These are phyloP conservation scores for Ogataea corticis DNA, from an alignment of 805 yeast species.

Conservation along the genomic window DNA sequence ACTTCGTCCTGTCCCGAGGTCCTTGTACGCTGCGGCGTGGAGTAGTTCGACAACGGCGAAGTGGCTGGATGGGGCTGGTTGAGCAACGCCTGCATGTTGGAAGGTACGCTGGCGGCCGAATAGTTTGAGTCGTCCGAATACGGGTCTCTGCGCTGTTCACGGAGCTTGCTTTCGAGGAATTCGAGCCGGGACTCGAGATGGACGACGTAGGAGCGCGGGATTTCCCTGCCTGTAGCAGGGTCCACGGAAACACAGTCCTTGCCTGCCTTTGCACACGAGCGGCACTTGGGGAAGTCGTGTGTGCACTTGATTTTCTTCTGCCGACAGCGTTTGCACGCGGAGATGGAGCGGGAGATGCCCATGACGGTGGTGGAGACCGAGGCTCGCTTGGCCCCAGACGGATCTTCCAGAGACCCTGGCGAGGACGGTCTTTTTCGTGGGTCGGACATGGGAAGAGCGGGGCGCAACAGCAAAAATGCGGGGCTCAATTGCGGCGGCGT, in stretches of 20 bases:
- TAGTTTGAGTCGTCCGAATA: not conserved
- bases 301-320: slow-evolving; percentile 66
- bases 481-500: too few species aligned
- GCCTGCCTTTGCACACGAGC: slow-evolving; percentile 61
- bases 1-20: not conserved
- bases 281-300: slow-evolving; percentile 65
- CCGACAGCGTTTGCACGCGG: slow-evolving; percentile 86
- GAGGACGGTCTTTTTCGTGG: slow-evolving; percentile 7
- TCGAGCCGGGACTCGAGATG: slow-evolving; percentile 68
- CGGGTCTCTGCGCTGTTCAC: slow-evolving; percentile 36
- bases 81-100: slow-evolving; percentile 3
- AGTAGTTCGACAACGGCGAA: not conserved
- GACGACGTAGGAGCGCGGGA: slow-evolving; percentile 76
- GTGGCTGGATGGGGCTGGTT: slow-evolving; percentile 1
- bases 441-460: slow-evolving; percentile 3
- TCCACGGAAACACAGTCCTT: slow-evolving; percentile 82
- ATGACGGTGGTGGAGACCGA: slow-evolving; percentile 20
- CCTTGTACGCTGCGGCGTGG: not conserved
- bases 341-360: slow-evolving; percentile 63
- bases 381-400: slow-evolving; percentile 11
- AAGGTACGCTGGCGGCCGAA: not conserved
- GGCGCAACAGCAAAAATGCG: not conserved
- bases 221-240: slow-evolving; percentile 84
- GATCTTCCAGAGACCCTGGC: slow-evolving; percentile 1
- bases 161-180: slow-evolving; percentile 52